Evolutionary conservation across 257 asterid species (phyloP).

Genomic region (Nicotiana undulata): DNA sequence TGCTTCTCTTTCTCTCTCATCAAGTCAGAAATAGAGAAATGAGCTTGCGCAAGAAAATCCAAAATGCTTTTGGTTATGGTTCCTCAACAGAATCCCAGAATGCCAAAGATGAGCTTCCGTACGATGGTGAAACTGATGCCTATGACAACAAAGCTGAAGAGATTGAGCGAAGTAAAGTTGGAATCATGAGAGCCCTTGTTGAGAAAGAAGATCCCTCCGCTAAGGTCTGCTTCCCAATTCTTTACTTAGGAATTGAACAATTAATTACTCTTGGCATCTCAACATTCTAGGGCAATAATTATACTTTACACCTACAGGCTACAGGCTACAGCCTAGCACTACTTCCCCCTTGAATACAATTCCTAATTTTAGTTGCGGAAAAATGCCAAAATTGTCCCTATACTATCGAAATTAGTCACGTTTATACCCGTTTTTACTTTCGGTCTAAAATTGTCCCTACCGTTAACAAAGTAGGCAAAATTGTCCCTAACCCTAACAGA

Average conservation of each 20-base stretch:
- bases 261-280: too few species aligned
- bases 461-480: too few species aligned
- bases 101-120: neutral
- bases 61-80: constrained; percentile 3
- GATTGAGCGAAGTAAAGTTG: constrained; percentile 24
- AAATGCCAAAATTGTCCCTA: too few species aligned
- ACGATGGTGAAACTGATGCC: neutral
- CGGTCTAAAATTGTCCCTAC: too few species aligned
- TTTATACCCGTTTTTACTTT: too few species aligned
- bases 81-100: constrained; percentile 5
- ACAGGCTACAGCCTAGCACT: neutral
- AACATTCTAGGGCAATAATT: neutral
- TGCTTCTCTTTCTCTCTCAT: neutral
- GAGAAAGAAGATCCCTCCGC: constrained; percentile 22
- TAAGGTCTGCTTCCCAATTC: constrained; percentile 15
- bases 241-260: neutral
- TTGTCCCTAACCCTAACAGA: too few species aligned
- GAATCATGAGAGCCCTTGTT: constrained; percentile 22
- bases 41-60: constrained; percentile 59
- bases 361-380: neutral
- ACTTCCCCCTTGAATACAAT: neutral
- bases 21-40: constrained; percentile 11
- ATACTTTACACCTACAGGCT: neutral
- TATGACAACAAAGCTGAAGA: constrained; percentile 11
- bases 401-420: too few species aligned